Conservation (phyloP, 2,329 filamentous ascomycete species). For the Botryotinia narcissicola region DNA sequence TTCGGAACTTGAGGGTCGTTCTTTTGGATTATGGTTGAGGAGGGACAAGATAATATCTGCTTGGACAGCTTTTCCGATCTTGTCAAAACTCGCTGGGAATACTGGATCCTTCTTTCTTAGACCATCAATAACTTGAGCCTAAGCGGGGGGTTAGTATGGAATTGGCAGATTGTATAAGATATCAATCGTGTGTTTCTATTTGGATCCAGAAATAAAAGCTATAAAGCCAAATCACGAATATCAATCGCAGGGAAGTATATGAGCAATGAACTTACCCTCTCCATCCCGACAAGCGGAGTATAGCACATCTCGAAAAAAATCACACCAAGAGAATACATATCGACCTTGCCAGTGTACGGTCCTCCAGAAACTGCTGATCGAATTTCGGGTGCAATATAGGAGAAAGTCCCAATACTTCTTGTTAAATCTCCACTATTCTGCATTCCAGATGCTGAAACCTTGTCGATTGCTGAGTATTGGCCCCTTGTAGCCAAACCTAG, state of each 20-base stretch:
- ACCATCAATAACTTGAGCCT: conserved; percentile 57
- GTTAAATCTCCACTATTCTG: conserved; percentile 59
- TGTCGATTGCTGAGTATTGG: conserved; percentile 64
- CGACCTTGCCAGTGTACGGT: conserved; percentile 88
- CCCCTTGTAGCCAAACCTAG: conserved; percentile 92
- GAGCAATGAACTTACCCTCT: conserved; percentile 45
- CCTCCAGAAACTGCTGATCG: conserved; percentile 67
- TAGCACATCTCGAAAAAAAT: conserved; percentile 99
- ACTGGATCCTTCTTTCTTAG: conserved; percentile 65
- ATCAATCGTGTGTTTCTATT: neutral
- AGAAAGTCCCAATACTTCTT: conserved; percentile 70
- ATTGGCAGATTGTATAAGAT: neutral
- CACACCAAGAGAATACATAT: conserved; percentile 97
- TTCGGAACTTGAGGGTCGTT: conserved; percentile 78
- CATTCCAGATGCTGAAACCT: conserved; percentile 36
- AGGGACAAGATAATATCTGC: conserved; percentile 76
- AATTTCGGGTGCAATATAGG: conserved; percentile 92
- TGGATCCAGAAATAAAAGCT: neutral
- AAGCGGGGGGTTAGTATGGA: neutral
- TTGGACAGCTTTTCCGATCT: conserved; percentile 66
- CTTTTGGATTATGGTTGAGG: conserved; percentile 76
- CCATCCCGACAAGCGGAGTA: conserved; percentile 56
- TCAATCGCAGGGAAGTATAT: neutral
- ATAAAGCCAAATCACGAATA: neutral
- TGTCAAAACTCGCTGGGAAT: conserved; percentile 71